A percentile compares a stretch with the other conserved stretches of the same genome.
phyloP scores from a whole-genome alignment of 345 rosid species.

The Eucalyptus erythrocorys region DNA sequence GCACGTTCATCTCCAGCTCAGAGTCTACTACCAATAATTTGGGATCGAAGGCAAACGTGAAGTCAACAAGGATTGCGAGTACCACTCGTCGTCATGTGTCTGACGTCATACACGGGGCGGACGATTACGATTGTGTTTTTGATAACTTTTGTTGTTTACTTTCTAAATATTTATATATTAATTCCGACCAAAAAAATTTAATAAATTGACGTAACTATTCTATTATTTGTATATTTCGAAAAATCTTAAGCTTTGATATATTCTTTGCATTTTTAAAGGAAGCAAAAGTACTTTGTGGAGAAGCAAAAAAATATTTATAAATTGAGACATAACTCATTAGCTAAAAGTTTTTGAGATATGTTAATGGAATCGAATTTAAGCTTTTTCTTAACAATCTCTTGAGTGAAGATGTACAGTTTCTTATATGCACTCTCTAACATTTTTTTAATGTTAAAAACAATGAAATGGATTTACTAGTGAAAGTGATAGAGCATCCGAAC shows the following conservation, averaged over 20 bases:
- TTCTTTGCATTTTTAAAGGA: not conserved
- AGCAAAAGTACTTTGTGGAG: not conserved
- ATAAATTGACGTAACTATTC: not conserved
- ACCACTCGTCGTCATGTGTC: not conserved
- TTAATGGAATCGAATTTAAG: no score
- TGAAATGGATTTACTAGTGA: not conserved
- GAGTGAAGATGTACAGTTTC: fast-evolving
- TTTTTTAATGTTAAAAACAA: not conserved
- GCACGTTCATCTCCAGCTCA: no score
- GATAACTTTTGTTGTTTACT: not conserved
- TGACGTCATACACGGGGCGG: not conserved
- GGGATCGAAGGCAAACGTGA: no score
- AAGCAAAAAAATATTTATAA: not conserved
- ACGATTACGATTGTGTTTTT: not conserved
- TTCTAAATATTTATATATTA: no score
- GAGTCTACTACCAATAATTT: no score
- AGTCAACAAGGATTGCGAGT: no score
- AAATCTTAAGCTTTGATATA: not conserved
- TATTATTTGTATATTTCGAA: not conserved
- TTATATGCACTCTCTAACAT: not conserved
- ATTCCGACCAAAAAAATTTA: no score
- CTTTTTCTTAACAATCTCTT: not conserved
- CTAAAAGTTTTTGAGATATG: no score
- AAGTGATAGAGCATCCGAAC: no score
- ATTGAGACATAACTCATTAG: not conserved